A percentile compares a stretch with the other conserved stretches of the same genome.
Conservation (phyloP, 345 rosid genomes). For the Punica granatum region DNA sequence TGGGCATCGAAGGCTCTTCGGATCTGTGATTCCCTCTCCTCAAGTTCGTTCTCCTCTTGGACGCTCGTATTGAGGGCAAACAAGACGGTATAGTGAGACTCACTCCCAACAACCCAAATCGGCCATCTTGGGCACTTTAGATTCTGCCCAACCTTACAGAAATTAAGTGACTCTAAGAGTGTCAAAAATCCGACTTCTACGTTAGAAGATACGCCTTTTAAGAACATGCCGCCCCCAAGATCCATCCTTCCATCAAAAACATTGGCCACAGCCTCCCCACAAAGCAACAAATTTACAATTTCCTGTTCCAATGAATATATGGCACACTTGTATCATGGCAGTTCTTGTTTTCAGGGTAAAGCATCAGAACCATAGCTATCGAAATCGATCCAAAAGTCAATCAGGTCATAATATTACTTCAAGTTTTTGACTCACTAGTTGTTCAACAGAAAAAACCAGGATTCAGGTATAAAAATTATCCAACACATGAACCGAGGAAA, state of each 20-base stretch:
- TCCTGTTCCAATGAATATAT: slow-evolving; percentile 46
- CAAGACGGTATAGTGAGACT: slow-evolving; percentile 93
- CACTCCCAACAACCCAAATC: slow-evolving; percentile 99
- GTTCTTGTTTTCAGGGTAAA: neutral
- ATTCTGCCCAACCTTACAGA: slow-evolving; percentile 93
- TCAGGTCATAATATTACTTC: neutral
- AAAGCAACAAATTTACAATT: slow-evolving; percentile 84
- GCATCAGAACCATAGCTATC: neutral
- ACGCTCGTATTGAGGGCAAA: slow-evolving; percentile 83
- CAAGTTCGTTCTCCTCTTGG: slow-evolving; percentile 92
- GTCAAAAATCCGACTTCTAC: slow-evolving; percentile 99
- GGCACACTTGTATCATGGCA: neutral
- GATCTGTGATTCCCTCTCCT: slow-evolving; percentile 83
- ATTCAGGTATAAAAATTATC: neutral
- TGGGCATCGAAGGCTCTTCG: slow-evolving; percentile 87
- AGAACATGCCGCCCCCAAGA: slow-evolving; percentile 92
- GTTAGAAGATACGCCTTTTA: slow-evolving; percentile 67
- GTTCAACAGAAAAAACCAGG: neutral
- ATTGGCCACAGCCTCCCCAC: slow-evolving; percentile 95
- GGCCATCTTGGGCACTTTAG: slow-evolving; percentile 96
- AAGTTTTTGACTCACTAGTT: neutral
- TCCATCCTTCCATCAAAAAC: slow-evolving; percentile 97
- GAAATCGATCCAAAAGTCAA: neutral
- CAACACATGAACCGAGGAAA: neutral
- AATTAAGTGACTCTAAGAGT: slow-evolving; percentile 82